Base-by-base conservation (phyloP, 73 alveolate genomes). In the Effrenium voratum region DNA sequence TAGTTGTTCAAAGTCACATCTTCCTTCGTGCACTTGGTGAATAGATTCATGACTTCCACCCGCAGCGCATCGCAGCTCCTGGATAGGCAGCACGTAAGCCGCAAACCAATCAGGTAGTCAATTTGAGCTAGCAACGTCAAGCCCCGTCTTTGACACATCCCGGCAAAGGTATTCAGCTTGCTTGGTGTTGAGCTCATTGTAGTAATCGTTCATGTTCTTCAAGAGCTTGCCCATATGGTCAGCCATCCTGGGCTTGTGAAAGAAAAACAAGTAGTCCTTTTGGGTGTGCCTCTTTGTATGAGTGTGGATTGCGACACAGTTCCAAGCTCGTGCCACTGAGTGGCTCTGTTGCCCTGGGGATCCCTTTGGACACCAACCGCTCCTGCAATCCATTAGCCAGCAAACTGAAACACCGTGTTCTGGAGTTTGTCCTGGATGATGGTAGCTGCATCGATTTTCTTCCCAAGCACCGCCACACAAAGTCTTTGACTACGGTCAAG, bases 11-110 rank as follows among this genome's bases (percentile, higher is more conserved):
- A 41, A 24, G 80, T n/a, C 38, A 68, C 80, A 19, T 68, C 80
- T 13, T 68, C 80, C 15, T 68, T 68, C 3, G 80, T 68, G 80
- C 80, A 68, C 80, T 68, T 68, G 30, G n/a, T 41, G 80, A 68
- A 68, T 19, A 68, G 80, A 19, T 2, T 68, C 80, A 68, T 24
- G 44, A 68, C 5, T 19, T 12, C 5, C 44, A 32, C 24, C 19
- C n/a, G 28, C 44, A 32, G 28, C 44, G 38, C 80, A 13, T 24
- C 80, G 24, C 28, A 19, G 80, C n/a, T 68, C 80, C 80, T 68
- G 80, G 44, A 32, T 66, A 1, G 19, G 72, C 6, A 13, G 68
- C 24, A 2, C 3, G 3, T 55, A 55, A 19, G 24, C 32, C 24
- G 24, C 68, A 19, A 55, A 55, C 24, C 68, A 55, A 22, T 55